Evolutionary conservation across 2,329 filamentous ascomycete genomes (phyloP).

Genomic region (Plenodomus lindquistii): DNA sequence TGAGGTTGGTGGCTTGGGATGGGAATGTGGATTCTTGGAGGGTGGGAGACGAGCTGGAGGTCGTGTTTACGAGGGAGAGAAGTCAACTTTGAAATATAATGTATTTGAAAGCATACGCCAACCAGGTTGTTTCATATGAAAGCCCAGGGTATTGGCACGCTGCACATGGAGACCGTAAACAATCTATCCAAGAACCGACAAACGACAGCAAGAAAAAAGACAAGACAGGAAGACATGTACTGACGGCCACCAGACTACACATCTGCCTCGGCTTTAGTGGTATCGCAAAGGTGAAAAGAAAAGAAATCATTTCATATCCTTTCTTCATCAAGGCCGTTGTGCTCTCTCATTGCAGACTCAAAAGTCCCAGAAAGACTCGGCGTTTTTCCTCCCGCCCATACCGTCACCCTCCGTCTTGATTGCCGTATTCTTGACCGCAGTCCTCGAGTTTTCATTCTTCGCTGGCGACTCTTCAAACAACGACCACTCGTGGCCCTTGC

Average conservation of each 20-base stretch:
- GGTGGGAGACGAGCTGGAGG: constrained; percentile 41
- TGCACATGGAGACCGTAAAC: neutral
- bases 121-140: neutral
- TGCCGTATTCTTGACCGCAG: constrained; percentile 22
- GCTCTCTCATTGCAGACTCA: constrained; percentile 6
- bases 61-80: constrained; percentile 29
- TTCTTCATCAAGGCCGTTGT: constrained; percentile 1
- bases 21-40: constrained; percentile 33
- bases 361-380: constrained; percentile 38
- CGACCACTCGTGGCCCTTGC: constrained; percentile 47
- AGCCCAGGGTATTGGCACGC: neutral
- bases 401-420: constrained; percentile 46
- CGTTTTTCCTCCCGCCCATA: constrained; percentile 46
- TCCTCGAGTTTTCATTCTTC: constrained; percentile 36
- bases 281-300: neutral
- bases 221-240: neutral
- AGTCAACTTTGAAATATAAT: neutral
- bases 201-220: neutral
- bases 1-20: constrained; percentile 36
- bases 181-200: neutral
- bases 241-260: neutral
- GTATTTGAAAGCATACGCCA: neutral
- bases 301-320: constrained; percentile 1
- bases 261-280: neutral
- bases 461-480: constrained; percentile 38